phyloP scores from a whole-genome alignment of 1,139 yeast species.

The Sugiyamaella novakii region DNA sequence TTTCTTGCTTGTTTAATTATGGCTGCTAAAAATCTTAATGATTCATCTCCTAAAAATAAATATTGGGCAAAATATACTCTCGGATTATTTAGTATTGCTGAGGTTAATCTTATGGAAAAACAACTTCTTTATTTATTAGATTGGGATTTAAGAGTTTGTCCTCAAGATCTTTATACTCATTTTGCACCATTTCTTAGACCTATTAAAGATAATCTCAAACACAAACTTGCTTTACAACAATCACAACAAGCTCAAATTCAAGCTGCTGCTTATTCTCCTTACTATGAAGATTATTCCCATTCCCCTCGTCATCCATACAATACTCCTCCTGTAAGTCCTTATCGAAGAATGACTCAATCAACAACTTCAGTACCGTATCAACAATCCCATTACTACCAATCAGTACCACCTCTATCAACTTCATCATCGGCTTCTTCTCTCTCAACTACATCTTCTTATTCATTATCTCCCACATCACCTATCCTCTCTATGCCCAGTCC shows the following conservation, averaged over 20 bases:
- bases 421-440: conserved; percentile 22
- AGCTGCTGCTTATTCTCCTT: conserved; percentile 5
- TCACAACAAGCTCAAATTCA: conserved; percentile 11
- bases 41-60: conserved; percentile 89
- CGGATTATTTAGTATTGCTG: conserved; percentile 72
- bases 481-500: conserved; percentile 23
- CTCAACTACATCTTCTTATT: conserved; percentile 13
- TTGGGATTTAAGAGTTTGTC: conserved; percentile 76
- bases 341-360: conserved; percentile 6
- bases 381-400: conserved; percentile 6
- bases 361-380: neutral
- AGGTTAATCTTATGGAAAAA: conserved; percentile 88
- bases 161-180: conserved; percentile 66
- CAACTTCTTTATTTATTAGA: conserved; percentile 79
- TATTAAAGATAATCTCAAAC: conserved; percentile 51
- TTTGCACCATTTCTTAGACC: conserved; percentile 76
- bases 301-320: conserved; percentile 19
- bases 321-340: conserved; percentile 24
- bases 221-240: conserved; percentile 17
- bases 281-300: conserved; percentile 9
- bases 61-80: conserved; percentile 94
- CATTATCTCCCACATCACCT: conserved; percentile 21
- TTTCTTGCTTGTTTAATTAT: conserved; percentile 84
- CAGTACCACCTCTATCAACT: conserved; percentile 18
- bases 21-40: conserved; percentile 89